These are phyloP conservation scores for Boletus sp. DNA, from an alignment of 768 basidiomycete species.

Conservation along the genomic window DNA sequence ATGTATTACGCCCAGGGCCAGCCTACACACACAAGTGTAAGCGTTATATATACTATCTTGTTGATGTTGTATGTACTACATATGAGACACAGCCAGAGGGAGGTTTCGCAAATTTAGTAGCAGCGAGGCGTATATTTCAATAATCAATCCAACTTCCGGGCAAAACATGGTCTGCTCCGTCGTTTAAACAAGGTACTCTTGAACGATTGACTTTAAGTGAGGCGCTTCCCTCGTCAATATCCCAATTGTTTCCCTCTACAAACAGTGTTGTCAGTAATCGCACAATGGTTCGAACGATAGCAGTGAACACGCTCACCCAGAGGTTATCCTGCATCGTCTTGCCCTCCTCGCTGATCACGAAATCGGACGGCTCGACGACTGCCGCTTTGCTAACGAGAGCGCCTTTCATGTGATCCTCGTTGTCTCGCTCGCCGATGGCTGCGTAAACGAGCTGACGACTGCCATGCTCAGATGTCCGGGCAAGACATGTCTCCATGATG, in stretches of 20 bases:
- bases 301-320: conserved; percentile 31
- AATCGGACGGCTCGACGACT: conserved; percentile 32
- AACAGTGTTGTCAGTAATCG: not conserved
- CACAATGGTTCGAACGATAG: no score
- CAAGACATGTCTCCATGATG: conserved; percentile 12
- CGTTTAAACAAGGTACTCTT: conserved; percentile 7
- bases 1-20: no score
- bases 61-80: no score
- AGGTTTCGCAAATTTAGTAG: no score
- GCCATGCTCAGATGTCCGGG: conserved; percentile 31
- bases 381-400: conserved; percentile 12
- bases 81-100: no score
- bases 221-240: conserved; percentile 14
- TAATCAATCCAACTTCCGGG: no score
- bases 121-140: no score
- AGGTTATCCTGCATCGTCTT: conserved; percentile 27
- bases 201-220: conserved; percentile 14
- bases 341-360: conserved; percentile 32
- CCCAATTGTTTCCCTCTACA: conserved; percentile 21
- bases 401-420: conserved; percentile 23
- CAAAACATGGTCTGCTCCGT: not conserved
- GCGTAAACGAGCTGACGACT: conserved; percentile 35
- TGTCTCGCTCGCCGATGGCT: conserved; percentile 25
- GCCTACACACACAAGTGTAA: no score
- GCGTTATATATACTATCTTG: no score